Conservation (phyloP, 257 asterid genomes). For the Ilex asprella region DNA sequence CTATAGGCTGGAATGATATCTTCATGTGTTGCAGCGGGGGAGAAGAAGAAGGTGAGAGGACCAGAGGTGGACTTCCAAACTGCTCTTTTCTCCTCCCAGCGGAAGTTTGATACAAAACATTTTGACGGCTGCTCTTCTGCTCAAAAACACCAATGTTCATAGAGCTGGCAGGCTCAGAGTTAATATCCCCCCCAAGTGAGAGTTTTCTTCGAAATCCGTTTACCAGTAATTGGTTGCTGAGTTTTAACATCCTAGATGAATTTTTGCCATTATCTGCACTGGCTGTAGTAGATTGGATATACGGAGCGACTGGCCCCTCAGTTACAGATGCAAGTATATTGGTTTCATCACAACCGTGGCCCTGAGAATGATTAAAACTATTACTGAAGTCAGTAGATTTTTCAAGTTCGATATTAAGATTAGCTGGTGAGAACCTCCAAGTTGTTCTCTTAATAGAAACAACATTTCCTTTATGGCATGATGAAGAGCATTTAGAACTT, state of each 20-base stretch:
- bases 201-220: conserved; percentile 47
- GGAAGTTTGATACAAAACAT: conserved; percentile 24
- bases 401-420: no score
- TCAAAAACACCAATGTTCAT: conserved; percentile 24
- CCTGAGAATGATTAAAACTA: conserved; percentile 13
- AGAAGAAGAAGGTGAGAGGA: conserved; percentile 65
- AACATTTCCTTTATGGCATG: neutral
- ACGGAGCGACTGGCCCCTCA: conserved; percentile 24
- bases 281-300: conserved; percentile 17
- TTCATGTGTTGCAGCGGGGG: conserved; percentile 98
- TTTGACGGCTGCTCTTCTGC: conserved; percentile 25
- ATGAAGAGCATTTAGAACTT: conserved; percentile 26
- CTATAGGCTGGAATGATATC: conserved; percentile 79
- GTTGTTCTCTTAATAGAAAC: no score
- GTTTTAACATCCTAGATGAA: conserved; percentile 57
- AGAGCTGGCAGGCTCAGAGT: conserved; percentile 21
- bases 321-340: conserved; percentile 25
- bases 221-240: conserved; percentile 43
- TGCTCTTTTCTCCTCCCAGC: conserved; percentile 39
- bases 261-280: conserved; percentile 36
- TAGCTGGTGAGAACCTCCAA: neutral
- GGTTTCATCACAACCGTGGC: conserved; percentile 22
- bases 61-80: conserved; percentile 41
- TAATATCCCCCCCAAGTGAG: conserved; percentile 32
- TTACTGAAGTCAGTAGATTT: no score